phyloP scores from a whole-genome alignment of 106 monocot genomes.

The Dioscorea dumetorum region DNA sequence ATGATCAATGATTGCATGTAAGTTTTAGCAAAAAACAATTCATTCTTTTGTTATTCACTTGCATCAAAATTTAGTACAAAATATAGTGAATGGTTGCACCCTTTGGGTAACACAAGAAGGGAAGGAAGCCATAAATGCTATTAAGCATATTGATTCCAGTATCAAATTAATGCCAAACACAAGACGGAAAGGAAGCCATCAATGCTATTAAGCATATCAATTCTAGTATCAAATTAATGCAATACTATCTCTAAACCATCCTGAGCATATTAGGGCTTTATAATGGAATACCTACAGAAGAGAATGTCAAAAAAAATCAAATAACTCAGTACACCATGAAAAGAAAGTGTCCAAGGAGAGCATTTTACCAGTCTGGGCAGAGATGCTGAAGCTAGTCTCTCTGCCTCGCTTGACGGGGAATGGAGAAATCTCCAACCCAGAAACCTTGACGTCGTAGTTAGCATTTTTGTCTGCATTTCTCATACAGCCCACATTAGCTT shows the following conservation, averaged over 20 bases:
- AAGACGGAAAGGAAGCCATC: background rate
- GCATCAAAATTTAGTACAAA: no score
- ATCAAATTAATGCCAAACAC: background rate
- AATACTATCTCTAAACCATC: no score
- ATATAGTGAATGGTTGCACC: no score
- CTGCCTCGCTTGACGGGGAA: constrained; percentile 22
- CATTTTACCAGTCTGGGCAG: constrained; percentile 27
- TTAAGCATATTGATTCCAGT: background rate
- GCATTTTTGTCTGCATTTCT: constrained; percentile 16
- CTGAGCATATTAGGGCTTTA: no score
- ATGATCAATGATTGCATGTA: no score
- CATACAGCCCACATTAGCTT: background rate
- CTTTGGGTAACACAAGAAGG: background rate
- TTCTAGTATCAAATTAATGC: background rate
- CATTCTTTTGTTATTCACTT: no score
- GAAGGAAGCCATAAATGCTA: background rate
- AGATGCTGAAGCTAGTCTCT: constrained; percentile 32
- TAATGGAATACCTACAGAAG: no score
- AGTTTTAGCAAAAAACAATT: no score
- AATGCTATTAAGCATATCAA: background rate
- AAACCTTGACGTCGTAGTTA: constrained; percentile 19
- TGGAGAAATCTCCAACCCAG: constrained; percentile 18
- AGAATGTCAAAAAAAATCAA: background rate
- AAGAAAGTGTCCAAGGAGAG: background rate
- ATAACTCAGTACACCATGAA: background rate